phyloP scores from a whole-genome alignment of 805 yeast genomes.

The Metschnikowia dekortorum region DNA sequence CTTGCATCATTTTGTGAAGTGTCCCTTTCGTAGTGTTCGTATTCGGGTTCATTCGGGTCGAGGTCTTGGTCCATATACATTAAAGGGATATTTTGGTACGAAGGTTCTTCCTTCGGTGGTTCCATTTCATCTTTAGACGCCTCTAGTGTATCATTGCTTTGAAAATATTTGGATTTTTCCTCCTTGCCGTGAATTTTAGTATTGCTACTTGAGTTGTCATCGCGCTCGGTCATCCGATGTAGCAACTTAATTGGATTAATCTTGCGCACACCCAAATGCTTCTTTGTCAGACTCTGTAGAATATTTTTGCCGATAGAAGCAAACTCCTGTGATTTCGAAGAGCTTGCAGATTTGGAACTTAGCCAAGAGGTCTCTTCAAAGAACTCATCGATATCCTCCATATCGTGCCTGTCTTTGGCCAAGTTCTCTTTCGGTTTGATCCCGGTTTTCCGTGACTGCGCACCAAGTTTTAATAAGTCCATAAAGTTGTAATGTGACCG shows the following conservation, averaged over 20 bases:
- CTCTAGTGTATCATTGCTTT: not conserved
- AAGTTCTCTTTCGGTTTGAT: slow-evolving; percentile 44
- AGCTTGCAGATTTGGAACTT: not conserved
- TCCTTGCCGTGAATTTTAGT: not conserved
- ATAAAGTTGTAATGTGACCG: slow-evolving; percentile 13
- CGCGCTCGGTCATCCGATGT: not conserved
- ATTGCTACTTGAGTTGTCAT: not conserved
- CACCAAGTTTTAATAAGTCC: slow-evolving; percentile 49
- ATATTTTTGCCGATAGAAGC: not conserved
- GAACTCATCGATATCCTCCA: slow-evolving; percentile 69
- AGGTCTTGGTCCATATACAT: slow-evolving; percentile 2
- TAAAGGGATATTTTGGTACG: not conserved
- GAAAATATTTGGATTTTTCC: not conserved
- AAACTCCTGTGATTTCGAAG: not conserved
- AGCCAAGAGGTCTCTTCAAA: slow-evolving; percentile 40
- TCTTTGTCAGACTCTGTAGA: not conserved
- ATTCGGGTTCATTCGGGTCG: not conserved
- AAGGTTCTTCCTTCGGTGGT: not conserved
- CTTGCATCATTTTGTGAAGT: not conserved
- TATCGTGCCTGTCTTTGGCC: slow-evolving; percentile 52
- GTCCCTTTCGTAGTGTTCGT: not conserved
- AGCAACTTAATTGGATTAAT: not conserved
- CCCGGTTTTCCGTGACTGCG: slow-evolving; percentile 65
- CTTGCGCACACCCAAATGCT: slow-evolving; percentile 1
- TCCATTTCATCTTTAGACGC: not conserved